Evolutionary conservation across 1,284 basidiomycete genomes (phyloP).

Genomic region (Lignosus rhinocerotis): DNA sequence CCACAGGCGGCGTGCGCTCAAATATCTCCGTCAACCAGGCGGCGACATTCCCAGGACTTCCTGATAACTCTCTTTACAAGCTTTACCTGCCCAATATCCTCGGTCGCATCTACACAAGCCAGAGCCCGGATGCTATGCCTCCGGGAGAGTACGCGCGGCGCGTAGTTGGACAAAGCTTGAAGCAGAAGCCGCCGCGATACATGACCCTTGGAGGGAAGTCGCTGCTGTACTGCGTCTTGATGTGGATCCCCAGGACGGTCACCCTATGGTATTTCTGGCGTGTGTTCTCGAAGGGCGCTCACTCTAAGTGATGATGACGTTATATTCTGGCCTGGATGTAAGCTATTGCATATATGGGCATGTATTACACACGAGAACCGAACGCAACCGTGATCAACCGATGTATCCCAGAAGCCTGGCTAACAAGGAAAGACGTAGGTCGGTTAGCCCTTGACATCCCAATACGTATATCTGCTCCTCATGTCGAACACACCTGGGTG

Average conservation of each 20-base stretch:
- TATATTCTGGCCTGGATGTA: background rate
- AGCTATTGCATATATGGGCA: no score
- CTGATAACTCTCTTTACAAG: conserved; percentile 51
- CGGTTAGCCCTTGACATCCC: no score
- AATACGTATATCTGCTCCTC: no score
- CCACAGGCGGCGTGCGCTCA: conserved; percentile 57
- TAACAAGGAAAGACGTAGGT: no score
- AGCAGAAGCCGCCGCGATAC: conserved; percentile 29
- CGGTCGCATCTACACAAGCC: conserved; percentile 53
- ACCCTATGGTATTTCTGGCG: conserved; percentile 14
- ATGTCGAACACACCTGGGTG: no score
- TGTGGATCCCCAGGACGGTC: conserved; percentile 48
- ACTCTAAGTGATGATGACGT: no score
- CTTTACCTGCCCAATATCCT: conserved; percentile 53
- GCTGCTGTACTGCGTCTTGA: conserved; percentile 42
- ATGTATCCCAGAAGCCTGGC: no score
- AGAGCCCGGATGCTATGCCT: conserved; percentile 47
- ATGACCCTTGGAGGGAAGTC: conserved; percentile 39
- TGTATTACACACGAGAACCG: no score
- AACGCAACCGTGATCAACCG: no score
- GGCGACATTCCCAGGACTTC: conserved; percentile 41
- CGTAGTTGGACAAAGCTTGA: conserved; percentile 48
- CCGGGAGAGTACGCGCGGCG: conserved; percentile 49
- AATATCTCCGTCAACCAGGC: conserved; percentile 56
- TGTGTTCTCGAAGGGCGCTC: conserved; percentile 1